These are phyloP conservation scores for Quercus glauca DNA, from an alignment of 306 rosid species.

Conservation along the genomic window DNA sequence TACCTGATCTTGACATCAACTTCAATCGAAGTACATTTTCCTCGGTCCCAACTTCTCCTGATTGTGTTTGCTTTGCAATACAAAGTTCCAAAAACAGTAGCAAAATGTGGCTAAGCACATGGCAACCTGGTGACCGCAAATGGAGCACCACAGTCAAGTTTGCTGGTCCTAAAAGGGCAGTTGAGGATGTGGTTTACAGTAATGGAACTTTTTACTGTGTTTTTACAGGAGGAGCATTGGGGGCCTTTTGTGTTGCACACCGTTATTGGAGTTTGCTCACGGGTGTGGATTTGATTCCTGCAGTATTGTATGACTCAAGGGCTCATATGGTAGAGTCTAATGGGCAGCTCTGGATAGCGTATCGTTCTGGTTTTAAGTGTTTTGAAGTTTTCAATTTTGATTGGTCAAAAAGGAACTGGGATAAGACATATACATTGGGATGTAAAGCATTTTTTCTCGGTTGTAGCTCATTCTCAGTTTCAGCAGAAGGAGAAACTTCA, in stretches of 20 bases:
- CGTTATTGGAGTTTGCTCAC: neutral
- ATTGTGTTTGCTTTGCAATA: neutral
- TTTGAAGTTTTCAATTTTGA: neutral
- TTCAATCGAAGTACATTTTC: constrained; percentile 8
- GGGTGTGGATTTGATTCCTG: neutral
- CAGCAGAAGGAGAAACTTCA: neutral
- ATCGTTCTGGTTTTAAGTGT: neutral
- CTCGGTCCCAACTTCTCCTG: neutral
- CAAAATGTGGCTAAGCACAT: neutral
- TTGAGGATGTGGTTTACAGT: constrained; percentile 5
- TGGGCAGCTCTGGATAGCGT: neutral
- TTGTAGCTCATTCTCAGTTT: neutral
- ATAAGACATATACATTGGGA: neutral
- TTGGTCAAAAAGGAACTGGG: neutral
- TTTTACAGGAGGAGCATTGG: neutral
- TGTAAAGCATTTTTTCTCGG: neutral
- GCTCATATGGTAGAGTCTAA: constrained; percentile 1
- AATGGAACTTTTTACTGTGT: neutral
- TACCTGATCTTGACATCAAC: neutral
- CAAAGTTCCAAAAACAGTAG: neutral
- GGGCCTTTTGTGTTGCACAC: neutral
- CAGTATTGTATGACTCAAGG: neutral
- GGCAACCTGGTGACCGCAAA: neutral
- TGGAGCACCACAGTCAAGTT: neutral
- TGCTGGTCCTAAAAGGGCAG: neutral